These are phyloP conservation scores for Lyophyllum decastes DNA, from an alignment of 768 basidiomycete species.

Conservation along the genomic window DNA sequence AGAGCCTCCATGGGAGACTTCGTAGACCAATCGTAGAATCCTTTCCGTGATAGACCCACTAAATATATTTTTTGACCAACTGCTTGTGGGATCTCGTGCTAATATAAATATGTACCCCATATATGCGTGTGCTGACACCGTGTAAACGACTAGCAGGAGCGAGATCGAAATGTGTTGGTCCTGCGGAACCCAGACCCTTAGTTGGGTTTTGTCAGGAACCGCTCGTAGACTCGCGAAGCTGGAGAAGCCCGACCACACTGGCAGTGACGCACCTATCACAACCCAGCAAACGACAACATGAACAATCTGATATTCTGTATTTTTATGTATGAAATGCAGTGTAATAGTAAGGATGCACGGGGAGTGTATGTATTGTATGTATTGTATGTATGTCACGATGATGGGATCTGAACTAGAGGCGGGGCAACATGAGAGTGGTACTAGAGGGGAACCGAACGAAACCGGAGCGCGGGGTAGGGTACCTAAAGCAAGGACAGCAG, in stretches of 20 bases:
- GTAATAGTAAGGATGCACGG: slow-evolving; percentile 7
- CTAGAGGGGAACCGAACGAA: neutral
- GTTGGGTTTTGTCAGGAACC: too few species aligned
- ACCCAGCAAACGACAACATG: neutral
- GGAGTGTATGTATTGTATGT: slow-evolving; percentile 4
- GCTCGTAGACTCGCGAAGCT: too few species aligned
- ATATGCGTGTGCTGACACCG: too few species aligned
- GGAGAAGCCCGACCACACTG: neutral
- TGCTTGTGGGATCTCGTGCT: too few species aligned
- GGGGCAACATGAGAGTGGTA: neutral
- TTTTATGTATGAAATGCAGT: slow-evolving; percentile 9
- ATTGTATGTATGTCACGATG: slow-evolving; percentile 8
- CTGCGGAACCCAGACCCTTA: too few species aligned
- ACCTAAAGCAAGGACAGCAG: slow-evolving; percentile 12
- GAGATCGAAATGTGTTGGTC: too few species aligned
- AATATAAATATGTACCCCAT: too few species aligned
- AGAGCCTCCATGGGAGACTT: neutral
- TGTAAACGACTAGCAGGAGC: too few species aligned
- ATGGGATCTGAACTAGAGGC: slow-evolving; percentile 9
- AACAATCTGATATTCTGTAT: neutral
- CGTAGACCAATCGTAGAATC: neutral
- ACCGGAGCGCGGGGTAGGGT: neutral
- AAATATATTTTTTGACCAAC: neutral
- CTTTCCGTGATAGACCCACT: neutral
- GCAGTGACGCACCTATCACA: neutral